Evolutionary conservation across 208 protist species (phyloP).

Genomic region (Polymyxa betae): DNA sequence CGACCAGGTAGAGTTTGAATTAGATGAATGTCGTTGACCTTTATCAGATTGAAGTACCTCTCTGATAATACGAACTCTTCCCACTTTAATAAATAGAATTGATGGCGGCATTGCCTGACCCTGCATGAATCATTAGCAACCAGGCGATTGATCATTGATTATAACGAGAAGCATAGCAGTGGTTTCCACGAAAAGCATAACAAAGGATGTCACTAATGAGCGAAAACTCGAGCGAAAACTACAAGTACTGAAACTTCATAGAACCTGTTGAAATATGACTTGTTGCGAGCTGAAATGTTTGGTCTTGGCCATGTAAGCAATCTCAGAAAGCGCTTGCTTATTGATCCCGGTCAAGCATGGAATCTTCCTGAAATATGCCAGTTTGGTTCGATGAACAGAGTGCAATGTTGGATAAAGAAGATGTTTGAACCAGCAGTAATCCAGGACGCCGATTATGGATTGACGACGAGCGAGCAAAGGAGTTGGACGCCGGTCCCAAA

Average conservation of each 20-base stretch:
- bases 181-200: no score
- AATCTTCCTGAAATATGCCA: background rate
- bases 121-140: background rate
- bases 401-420: background rate
- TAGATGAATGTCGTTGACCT: no score
- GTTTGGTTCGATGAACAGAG: background rate
- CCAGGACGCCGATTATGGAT: background rate
- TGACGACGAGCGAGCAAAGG: background rate
- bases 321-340: background rate
- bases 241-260: background rate
- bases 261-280: background rate
- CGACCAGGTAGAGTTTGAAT: no score
- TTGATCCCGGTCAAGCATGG: background rate
- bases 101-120: background rate
- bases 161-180: no score
- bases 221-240: background rate
- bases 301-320: background rate
- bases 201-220: background rate
- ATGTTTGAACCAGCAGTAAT: background rate
- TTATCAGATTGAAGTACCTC: no score
- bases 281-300: background rate
- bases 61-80: conserved; percentile 4
- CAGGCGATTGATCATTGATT: background rate
- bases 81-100: background rate
- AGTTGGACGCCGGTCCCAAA: background rate